Evolutionary conservation across 2,329 filamentous ascomycete genomes (phyloP), one percentile per base, ranked within the genome.

Genomic region (Epichloe brachyelytri): DNA sequence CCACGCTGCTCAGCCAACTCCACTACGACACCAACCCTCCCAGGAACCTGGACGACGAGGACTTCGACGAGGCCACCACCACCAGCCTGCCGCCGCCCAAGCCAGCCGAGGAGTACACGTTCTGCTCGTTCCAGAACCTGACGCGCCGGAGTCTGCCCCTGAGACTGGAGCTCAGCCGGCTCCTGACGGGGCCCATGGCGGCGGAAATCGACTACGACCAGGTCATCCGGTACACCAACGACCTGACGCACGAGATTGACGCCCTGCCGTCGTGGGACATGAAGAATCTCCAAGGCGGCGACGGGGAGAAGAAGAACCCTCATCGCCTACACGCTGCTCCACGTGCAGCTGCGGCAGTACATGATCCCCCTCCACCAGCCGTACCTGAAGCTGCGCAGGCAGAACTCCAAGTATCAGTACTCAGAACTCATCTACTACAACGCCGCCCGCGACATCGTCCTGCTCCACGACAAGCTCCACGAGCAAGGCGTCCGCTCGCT

Each of bases 401-500:
- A 72, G 54, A 78, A 80, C 62, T 77, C 77, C 51, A 78, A 78
- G 56, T 81, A 80, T 59, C 78, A 81, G 57, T 77, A 78, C 58
- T 80, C 78, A 1, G 78, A 82, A 56, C 78, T 80, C 52, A 75
- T 81, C 46, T 82, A 80, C 68, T 81, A 81, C 64, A 80, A 78
- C 51, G 77, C 78, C 0, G 78, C 78, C 1, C 71, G 78, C 36
- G 78, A 82, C 55, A 77, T 82, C 57, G 76, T 82, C 1, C 67
- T 81, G n/a, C 69, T 82, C 54, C 76, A 80, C 60, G 77, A 81
- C 60, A 77, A 77, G 57, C 71, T 82, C 34, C 76, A 75, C 52
- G 74, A 80, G 55, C 77, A 77, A 58, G 77, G 77, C 26, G 71
- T 81, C 49, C 73, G 78, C 38, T 74, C 75, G 12, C 68, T 82